Evolutionary conservation across 345 rosid genomes (phyloP).

Genomic region (Lumnitzera littorea): DNA sequence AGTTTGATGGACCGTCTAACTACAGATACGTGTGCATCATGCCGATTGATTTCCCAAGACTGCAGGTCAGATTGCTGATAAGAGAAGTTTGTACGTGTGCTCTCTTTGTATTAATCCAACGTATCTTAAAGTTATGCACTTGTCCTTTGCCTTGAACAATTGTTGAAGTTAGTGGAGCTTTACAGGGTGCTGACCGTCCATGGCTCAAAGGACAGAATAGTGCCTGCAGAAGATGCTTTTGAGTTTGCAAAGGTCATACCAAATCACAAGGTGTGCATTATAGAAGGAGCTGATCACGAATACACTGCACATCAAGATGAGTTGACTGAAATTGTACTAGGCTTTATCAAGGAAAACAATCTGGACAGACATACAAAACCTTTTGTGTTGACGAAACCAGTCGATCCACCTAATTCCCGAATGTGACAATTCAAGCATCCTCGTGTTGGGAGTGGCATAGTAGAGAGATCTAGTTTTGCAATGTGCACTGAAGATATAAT

Average conservation of each 20-base stretch:
- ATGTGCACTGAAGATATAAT: no score
- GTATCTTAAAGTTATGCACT: no score
- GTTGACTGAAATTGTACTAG: slow-evolving; percentile 35
- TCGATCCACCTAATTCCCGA: background rate
- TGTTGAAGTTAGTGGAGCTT: slow-evolving; percentile 3
- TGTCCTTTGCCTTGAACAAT: background rate
- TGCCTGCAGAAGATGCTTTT: slow-evolving; percentile 51
- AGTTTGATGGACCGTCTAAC: slow-evolving; percentile 68
- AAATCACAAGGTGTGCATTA: slow-evolving; percentile 50
- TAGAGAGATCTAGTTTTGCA: no score
- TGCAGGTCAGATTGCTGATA: slow-evolving; percentile 45
- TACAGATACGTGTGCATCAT: slow-evolving; percentile 46
- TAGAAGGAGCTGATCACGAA: slow-evolving; percentile 88
- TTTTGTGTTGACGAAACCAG: background rate
- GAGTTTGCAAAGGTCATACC: slow-evolving; percentile 55
- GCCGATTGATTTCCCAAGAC: slow-evolving; percentile 37
- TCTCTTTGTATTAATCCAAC: background rate
- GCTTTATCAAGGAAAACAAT: slow-evolving; percentile 33
- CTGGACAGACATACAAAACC: background rate
- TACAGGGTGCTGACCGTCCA: slow-evolving; percentile 79
- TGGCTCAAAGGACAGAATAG: slow-evolving; percentile 60
- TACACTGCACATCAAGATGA: slow-evolving; percentile 64
- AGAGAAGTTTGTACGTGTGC: background rate
- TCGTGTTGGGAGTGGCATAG: no score
- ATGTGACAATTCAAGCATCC: slow-evolving; percentile 5